A percentile compares a stretch with the other conserved stretches of the same genome.
These are phyloP conservation scores for Scytalidium lignicola DNA, from an alignment of 2,329 filamentous ascomycete genomes.

Conservation along the genomic window DNA sequence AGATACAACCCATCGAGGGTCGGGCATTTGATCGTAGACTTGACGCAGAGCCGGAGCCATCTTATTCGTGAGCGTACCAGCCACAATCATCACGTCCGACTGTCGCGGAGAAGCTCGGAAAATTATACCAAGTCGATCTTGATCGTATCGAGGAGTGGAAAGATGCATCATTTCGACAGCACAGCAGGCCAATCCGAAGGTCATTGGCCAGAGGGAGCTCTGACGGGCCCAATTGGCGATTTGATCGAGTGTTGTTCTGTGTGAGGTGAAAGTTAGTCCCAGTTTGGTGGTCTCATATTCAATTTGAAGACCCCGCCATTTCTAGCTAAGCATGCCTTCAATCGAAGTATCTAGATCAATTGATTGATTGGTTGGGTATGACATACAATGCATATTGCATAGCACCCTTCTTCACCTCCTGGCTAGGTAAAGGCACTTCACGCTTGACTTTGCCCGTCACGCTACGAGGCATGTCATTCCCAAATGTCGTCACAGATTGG, in stretches of 20 bases:
- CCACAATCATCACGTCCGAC: conserved; percentile 90
- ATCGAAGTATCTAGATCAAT: neutral
- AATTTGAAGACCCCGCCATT: no score
- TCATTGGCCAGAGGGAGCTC: conserved; percentile 83
- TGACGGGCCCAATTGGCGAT: conserved; percentile 82
- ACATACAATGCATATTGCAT: conserved; percentile 85
- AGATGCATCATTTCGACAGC: conserved; percentile 92
- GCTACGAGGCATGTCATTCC: conserved; percentile 46
- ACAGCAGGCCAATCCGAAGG: conserved; percentile 84
- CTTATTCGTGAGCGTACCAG: conserved; percentile 90
- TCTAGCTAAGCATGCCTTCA: no score
- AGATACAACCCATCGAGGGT: conserved; percentile 78
- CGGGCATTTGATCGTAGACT: conserved; percentile 94
- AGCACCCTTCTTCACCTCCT: conserved; percentile 73
- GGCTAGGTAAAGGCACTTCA: conserved; percentile 72
- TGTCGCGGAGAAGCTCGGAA: conserved; percentile 85
- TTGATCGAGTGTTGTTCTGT: conserved; percentile 70
- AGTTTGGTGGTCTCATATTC: no score
- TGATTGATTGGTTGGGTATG: neutral
- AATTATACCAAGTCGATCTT: conserved; percentile 83
- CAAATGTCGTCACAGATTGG: conserved; percentile 47
- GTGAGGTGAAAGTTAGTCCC: conserved; percentile 1
- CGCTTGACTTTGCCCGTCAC: conserved; percentile 45
- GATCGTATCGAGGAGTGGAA: conserved; percentile 82
- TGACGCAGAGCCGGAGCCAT: conserved; percentile 88